Conservation (phyloP, 2,329 filamentous ascomycete species). For the Penicillium sp. region DNA sequence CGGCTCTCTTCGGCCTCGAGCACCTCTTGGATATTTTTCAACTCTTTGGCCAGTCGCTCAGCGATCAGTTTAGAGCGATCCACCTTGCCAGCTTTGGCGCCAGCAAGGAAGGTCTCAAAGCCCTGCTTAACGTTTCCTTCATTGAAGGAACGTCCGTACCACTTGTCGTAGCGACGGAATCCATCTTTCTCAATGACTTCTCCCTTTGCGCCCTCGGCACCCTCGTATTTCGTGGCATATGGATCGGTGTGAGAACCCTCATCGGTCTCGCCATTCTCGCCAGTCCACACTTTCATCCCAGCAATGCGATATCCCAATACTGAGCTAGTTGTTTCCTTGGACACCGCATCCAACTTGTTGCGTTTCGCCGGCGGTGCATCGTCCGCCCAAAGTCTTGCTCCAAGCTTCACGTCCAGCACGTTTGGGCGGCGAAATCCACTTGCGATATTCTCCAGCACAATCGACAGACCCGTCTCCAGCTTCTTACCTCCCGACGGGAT, state of each 20-base stretch:
- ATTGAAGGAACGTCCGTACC: slow-evolving; percentile 65
- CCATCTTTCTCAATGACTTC: slow-evolving; percentile 53
- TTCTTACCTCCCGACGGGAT: slow-evolving; percentile 62
- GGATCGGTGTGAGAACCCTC: slow-evolving; percentile 39
- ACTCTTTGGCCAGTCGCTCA: slow-evolving; percentile 44
- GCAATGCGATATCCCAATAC: slow-evolving; percentile 67
- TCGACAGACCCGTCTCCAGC: slow-evolving; percentile 74
- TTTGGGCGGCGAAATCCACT: slow-evolving; percentile 82
- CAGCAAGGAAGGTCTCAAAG: slow-evolving; percentile 61
- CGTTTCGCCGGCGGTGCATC: slow-evolving; percentile 63
- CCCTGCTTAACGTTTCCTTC: slow-evolving; percentile 60
- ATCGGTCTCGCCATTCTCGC: slow-evolving; percentile 37
- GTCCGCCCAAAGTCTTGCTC: slow-evolving; percentile 83
- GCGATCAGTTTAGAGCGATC: slow-evolving; percentile 52
- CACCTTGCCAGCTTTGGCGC: slow-evolving; percentile 44
- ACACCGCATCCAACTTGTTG: slow-evolving; percentile 62
- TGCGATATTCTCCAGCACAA: slow-evolving; percentile 84
- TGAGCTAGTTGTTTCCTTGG: slow-evolving; percentile 62
- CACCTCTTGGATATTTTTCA: slow-evolving; percentile 51
- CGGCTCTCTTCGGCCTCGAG: slow-evolving; percentile 63
- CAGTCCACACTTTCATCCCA: slow-evolving; percentile 65
- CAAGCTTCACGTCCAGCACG: slow-evolving; percentile 91
- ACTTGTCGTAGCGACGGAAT: slow-evolving; percentile 67
- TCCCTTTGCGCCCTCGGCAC: slow-evolving; percentile 50
- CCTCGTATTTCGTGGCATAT: slow-evolving; percentile 48